phyloP scores from a whole-genome alignment of 2,329 filamentous ascomycete species.

The Nothopassalora personata region DNA sequence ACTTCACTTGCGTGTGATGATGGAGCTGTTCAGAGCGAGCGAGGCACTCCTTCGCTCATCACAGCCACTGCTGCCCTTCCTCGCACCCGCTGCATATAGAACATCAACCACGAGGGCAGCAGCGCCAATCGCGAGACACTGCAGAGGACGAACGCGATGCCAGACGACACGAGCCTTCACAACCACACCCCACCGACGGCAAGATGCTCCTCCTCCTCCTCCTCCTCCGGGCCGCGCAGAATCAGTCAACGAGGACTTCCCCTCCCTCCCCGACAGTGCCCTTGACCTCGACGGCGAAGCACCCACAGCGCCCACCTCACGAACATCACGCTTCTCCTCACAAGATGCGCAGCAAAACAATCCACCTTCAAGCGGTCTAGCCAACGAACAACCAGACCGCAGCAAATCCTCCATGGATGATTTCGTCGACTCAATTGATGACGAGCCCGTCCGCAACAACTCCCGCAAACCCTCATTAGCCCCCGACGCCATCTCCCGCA shows the following conservation, averaged over 20 bases:
- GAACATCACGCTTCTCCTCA: conserved; percentile 28
- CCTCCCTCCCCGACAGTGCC: conserved; percentile 25
- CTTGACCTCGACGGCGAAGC: conserved; percentile 28
- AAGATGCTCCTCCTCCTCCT: conserved; percentile 3
- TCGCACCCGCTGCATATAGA: conserved; percentile 17
- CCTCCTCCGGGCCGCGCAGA: conserved; percentile 15
- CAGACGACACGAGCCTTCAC: conserved; percentile 20
- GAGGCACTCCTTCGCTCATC: conserved; percentile 28
- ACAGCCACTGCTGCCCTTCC: conserved; percentile 22
- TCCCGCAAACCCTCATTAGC: no score
- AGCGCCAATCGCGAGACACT: conserved; percentile 11
- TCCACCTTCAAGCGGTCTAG: conserved; percentile 9
- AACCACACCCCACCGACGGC: conserved; percentile 10
- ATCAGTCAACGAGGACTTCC: conserved; percentile 19
- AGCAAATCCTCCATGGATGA: conserved; percentile 15
- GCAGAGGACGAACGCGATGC: conserved; percentile 10
- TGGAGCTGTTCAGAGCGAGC: conserved; percentile 30
- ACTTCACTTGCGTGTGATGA: conserved; percentile 10
- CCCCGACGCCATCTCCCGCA: no score
- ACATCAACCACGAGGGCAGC: conserved; percentile 5
- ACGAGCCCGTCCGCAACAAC: no score
- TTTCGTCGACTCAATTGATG: conserved; percentile 8
- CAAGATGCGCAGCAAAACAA: conserved; percentile 20
- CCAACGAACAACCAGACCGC: conserved; percentile 6
- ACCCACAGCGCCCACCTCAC: conserved; percentile 19